Percentiles rank a stretch among this genome's conserved stretches.
These are phyloP conservation scores for Rhynchosporium agropyri DNA, from an alignment of 2,329 filamentous ascomycete genomes.

Conservation along the genomic window DNA sequence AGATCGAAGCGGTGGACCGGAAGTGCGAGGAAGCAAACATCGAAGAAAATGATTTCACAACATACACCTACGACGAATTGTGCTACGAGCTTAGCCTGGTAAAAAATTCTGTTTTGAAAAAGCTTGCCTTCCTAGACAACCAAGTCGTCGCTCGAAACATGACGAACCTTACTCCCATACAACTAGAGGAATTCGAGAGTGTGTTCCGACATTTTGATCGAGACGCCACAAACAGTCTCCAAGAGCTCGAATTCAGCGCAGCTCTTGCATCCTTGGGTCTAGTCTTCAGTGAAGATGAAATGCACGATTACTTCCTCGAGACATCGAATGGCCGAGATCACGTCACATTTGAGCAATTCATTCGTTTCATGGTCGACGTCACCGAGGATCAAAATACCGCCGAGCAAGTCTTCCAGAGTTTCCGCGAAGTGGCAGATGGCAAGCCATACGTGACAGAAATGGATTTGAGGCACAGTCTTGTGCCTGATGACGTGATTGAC, in stretches of 20 bases:
- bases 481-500: constrained; percentile 96
- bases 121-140: constrained; percentile 94
- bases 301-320: constrained; percentile 91
- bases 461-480: constrained; percentile 90
- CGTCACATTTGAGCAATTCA: constrained; percentile 98
- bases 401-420: constrained; percentile 97
- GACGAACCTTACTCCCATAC: constrained; percentile 98
- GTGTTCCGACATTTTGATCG: constrained; percentile 98
- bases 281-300: constrained; percentile 96
- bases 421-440: constrained; percentile 95
- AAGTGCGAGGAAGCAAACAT: constrained; percentile 97
- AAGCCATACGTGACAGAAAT: constrained; percentile 99
- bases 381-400: constrained; percentile 99
- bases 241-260: constrained; percentile 94
- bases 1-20: constrained; percentile 81
- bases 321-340: constrained; percentile 78
- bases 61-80: constrained; percentile 96
- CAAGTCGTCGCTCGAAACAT: constrained; percentile 98
- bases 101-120: constrained; percentile 90
- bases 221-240: constrained; percentile 84
- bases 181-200: constrained; percentile 97
- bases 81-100: constrained; percentile 92
- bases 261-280: constrained; percentile 92
- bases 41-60: constrained; percentile 99
- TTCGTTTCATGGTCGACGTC: constrained; percentile 98